Conservation (phyloP, 2,329 filamentous ascomycete species). For the Cryphonectria carpinicola region DNA sequence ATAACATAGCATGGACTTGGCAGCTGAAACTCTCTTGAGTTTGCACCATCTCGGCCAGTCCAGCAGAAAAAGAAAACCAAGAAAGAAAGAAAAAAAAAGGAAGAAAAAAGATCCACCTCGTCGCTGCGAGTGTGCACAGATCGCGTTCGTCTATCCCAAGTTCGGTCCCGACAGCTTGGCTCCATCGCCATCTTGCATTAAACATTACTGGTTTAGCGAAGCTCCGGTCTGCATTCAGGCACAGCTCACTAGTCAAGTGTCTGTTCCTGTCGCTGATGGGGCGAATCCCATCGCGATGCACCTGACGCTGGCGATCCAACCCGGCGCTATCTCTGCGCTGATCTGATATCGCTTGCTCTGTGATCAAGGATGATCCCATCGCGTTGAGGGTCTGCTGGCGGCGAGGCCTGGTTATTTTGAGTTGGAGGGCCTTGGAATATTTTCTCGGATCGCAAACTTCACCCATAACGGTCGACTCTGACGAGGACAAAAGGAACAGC, state of each 20-base stretch:
- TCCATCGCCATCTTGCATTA: slow-evolving; percentile 7
- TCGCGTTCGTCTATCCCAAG: not conserved
- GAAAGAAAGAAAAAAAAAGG: too few species aligned
- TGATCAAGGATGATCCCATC: not conserved
- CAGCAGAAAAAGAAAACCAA: not conserved
- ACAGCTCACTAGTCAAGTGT: not conserved
- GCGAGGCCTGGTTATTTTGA: not conserved
- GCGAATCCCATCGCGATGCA: not conserved
- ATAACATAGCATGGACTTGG: not conserved
- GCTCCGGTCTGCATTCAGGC: not conserved
- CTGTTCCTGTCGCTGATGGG: not conserved
- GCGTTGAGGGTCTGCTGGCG: not conserved
- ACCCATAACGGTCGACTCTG: not conserved
- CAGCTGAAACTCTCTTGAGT: not conserved
- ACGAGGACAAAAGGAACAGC: not conserved
- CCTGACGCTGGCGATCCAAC: slow-evolving; percentile 1
- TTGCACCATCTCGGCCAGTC: not conserved
- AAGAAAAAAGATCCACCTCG: not conserved
- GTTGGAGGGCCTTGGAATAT: not conserved
- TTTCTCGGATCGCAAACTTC: not conserved
- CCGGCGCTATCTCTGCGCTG: not conserved
- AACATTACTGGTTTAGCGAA: slow-evolving; percentile 1
- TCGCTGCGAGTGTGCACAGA: slow-evolving; percentile 3
- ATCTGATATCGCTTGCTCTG: not conserved
- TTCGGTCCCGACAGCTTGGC: slow-evolving; percentile 18